phyloP scores from a whole-genome alignment of 257 asterid species.

The Cynanchum wilfordii region DNA sequence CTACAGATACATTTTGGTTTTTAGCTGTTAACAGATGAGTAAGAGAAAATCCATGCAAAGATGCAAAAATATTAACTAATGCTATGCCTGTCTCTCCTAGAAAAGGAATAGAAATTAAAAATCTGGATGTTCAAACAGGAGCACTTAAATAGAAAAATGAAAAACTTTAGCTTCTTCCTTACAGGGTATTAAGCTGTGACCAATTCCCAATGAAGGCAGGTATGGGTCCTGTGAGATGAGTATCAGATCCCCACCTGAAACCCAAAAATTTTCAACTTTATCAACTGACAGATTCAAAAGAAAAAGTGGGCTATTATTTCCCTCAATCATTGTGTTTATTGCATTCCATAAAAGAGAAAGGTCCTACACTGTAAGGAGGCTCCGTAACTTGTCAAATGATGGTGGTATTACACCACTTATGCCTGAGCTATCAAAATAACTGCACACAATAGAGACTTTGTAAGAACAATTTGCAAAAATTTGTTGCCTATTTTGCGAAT shows the following conservation, averaged over 20 bases:
- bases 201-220: constrained; percentile 74
- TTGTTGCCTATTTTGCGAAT: neutral
- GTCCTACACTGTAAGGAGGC: constrained; percentile 38
- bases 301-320: neutral
- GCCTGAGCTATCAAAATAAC: constrained; percentile 54
- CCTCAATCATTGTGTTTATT: neutral
- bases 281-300: constrained; percentile 6
- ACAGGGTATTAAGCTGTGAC: constrained; percentile 49
- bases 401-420: constrained; percentile 51
- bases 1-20: constrained; percentile 29
- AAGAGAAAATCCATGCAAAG: neutral
- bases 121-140: neutral
- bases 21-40: constrained; percentile 11
- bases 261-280: constrained; percentile 20
- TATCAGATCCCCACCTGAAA: constrained; percentile 65
- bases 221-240: constrained; percentile 55
- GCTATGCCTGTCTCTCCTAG: neutral
- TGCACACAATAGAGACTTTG: constrained; percentile 12
- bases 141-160: neutral
- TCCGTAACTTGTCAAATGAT: constrained; percentile 39
- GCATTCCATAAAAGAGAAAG: constrained; percentile 3
- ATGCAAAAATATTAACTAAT: neutral
- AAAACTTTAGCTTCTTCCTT: constrained; percentile 24
- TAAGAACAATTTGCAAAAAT: neutral
- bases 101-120: neutral